Percentiles rank a stretch among this genome's conserved stretches.
phyloP scores from a whole-genome alignment of 768 basidiomycete species.

The Pisolithus albus region DNA sequence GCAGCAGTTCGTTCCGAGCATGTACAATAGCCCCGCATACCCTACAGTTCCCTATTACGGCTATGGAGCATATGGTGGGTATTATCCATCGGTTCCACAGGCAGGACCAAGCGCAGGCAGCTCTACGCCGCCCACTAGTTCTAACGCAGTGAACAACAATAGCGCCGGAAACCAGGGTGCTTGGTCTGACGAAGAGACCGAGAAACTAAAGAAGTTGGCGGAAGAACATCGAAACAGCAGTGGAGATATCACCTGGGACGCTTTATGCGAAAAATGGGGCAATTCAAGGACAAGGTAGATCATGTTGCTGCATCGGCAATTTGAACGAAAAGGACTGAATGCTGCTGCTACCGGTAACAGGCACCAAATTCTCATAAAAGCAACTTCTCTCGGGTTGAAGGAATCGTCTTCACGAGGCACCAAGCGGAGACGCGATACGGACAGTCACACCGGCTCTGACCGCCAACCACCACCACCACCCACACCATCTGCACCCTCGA shows the following conservation, averaged over 20 bases:
- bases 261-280: constrained; percentile 69
- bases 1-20: constrained; percentile 36
- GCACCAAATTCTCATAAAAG: constrained; percentile 79
- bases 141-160: constrained; percentile 17
- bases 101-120: constrained; percentile 22
- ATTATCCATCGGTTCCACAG: constrained; percentile 24
- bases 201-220: constrained; percentile 57
- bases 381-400: constrained; percentile 70
- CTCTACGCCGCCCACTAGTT: constrained; percentile 18
- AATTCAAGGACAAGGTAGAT: constrained; percentile 63
- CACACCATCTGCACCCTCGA: constrained; percentile 14
- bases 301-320: constrained; percentile 3
- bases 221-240: constrained; percentile 53
- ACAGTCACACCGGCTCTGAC: constrained; percentile 25
- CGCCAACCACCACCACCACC: constrained; percentile 18
- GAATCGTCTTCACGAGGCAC: constrained; percentile 60
- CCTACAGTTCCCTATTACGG: constrained; percentile 61
- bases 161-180: constrained; percentile 55
- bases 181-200: constrained; percentile 76
- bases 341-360: constrained; percentile 29
- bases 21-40: constrained; percentile 36
- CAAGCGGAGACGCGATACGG: constrained; percentile 51
- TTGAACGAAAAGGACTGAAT: not conserved
- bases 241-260: constrained; percentile 68
- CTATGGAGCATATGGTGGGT: constrained; percentile 35